Evolutionary conservation across 2,329 filamentous ascomycete species (phyloP), one percentile per base, ranked within the genome.

Genomic region (Arachnomyces sp.): DNA sequence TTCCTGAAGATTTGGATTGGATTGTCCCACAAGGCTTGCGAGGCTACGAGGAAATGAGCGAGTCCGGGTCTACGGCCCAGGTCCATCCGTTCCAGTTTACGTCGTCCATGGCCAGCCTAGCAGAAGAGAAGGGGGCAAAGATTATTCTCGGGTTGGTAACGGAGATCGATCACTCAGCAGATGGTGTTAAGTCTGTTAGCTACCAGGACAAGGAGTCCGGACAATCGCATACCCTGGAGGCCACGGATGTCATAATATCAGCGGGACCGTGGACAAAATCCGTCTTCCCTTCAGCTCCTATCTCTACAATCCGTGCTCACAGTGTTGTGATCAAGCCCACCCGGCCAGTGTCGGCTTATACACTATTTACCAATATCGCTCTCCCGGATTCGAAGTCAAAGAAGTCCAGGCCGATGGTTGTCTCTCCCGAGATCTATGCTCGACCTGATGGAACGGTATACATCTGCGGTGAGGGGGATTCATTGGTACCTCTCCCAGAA

Each of bases 71-170:
- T 45, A 96, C 92, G 1, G 85, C 92, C 0, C 92, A 98, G 63
- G 90, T 96, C 2, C 90, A 98, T 55, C 92, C 92, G 0, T 84
- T 82, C 46, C 80, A 87, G 33, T 96, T 98, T 57, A 96, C 92
- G 0, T 90, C 78, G 0, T 73, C 80, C 12, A 93, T 96, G 62
- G 85, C 84, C 3, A 69, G 77, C 31, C 71, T 95, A 9, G 88
- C 90, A 0, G 66, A 75, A 41, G 76, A 84, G 38, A 74, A 72
- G 17, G 84, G 84, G 2, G 78, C 75, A 48, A 74, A 81, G 15
- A 72, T 95, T 39, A 69, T 77, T 20, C 70, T 82, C 32, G 79
- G 81, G 7, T 74, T 77, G 2, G 88, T 88, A 2, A 86, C 77
- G 2, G 67, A 66, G 12, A 83, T 95, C 45, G 72, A 74, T 36